Percentiles rank a stretch among this genome's conserved stretches.
phyloP scores from a whole-genome alignment of 192 early-diverging fungal genomes.

The Lobosporangium transversale region DNA sequence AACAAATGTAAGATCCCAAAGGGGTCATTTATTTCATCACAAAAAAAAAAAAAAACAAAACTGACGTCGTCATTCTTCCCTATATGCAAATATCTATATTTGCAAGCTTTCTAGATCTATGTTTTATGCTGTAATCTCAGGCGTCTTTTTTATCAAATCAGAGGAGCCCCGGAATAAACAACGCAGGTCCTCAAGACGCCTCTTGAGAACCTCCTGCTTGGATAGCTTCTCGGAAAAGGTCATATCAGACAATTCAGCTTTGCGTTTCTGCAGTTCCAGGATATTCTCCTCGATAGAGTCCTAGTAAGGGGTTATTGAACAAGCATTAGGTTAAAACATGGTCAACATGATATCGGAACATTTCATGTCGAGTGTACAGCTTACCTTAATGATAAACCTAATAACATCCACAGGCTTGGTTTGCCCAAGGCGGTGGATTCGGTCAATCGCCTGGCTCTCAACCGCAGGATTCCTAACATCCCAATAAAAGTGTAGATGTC shows the following conservation, averaged over 20 bases:
- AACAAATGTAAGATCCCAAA: background rate
- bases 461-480: constrained; percentile 73
- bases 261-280: constrained; percentile 61
- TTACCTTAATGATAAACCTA: constrained; percentile 70
- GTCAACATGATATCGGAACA: too few relatives aligned
- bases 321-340: constrained; percentile 1
- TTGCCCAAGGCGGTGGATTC: constrained; percentile 85
- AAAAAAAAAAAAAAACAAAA: background rate
- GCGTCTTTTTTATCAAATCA: constrained; percentile 37
- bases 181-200: constrained; percentile 52
- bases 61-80: background rate
- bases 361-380: background rate
- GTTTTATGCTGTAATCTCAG: background rate
- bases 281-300: constrained; percentile 66
- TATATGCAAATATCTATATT: background rate
- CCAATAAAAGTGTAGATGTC: background rate
- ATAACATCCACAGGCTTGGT: constrained; percentile 67
- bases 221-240: constrained; percentile 54
- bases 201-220: constrained; percentile 53
- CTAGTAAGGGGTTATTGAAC: background rate
- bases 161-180: constrained; percentile 50
- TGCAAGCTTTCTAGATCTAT: background rate
- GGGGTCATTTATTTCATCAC: background rate
- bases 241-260: constrained; percentile 52
- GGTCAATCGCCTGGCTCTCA: constrained; percentile 85